Percentiles rank a stretch among this genome's conserved stretches.
Evolutionary conservation across 169 alveolate genomes (phyloP).

Genomic region (Theileria sp.): DNA sequence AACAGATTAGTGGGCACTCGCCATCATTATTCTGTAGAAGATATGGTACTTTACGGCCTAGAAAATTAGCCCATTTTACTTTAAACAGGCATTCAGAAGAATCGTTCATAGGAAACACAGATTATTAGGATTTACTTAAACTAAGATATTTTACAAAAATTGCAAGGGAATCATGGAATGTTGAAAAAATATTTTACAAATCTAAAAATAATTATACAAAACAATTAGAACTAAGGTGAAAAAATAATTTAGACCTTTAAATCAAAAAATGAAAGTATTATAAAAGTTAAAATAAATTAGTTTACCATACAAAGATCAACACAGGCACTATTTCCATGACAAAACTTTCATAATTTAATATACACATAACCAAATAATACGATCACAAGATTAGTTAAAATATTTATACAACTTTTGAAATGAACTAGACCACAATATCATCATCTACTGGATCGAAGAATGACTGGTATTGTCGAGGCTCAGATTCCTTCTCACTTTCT

Average conservation of each 20-base stretch:
- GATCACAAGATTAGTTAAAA: background rate
- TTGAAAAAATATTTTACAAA: background rate
- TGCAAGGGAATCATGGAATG: background rate
- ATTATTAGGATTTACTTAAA: background rate
- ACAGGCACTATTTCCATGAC: background rate
- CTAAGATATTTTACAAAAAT: no score
- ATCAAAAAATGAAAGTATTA: no score
- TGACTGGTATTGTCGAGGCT: background rate
- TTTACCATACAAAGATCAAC: background rate
- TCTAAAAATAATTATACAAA: background rate
- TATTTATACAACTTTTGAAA: background rate
- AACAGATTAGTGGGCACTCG: slow-evolving; percentile 45
- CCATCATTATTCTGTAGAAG: slow-evolving; percentile 30
- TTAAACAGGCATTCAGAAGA: background rate
- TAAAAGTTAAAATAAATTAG: no score
- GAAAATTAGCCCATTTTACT: slow-evolving; percentile 47
- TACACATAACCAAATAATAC: background rate
- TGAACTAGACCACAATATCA: slow-evolving; percentile 2
- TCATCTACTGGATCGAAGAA: slow-evolving; percentile 7
- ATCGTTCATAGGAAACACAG: background rate
- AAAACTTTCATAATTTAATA: background rate
- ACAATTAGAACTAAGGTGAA: background rate
- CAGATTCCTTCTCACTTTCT: background rate
- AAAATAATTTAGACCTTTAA: no score
- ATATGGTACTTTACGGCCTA: slow-evolving; percentile 28